Base-by-base conservation (phyloP, 2,329 filamentous ascomycete genomes). In the Cordyceps militaris region DNA sequence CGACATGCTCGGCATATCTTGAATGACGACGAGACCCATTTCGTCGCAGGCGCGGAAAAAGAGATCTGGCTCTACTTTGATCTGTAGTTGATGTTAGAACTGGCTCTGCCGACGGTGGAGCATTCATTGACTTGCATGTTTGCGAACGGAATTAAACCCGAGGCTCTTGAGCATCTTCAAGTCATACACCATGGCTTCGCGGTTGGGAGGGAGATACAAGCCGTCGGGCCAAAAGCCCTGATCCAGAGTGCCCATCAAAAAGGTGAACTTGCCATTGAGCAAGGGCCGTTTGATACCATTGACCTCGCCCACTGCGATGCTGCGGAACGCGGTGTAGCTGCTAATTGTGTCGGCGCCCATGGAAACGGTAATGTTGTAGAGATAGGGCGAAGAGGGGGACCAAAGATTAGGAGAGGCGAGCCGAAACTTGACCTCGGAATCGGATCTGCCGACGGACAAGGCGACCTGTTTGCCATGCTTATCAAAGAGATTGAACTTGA, bases 161-260 rank as follows among this genome's bases (percentile, higher is more conserved):
- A 89, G 74, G 1, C 73, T 71, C 70, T 89, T 89, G 57, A 89
- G 69, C 4, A 82, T 70, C 59, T 86, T 66, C 13, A 90, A 65
- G 63, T 89, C 87, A 56, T 78, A 88, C 0, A 82, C 72, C 83
- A 89, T 86, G 0, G 86, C 86, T 61, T 89, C 84, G 3, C 76
- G 73, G 9, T 76, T 88, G 0, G 86, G 87, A 0, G 87, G 79
- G 0, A 79, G 79, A 65, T 89, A 81, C 3, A 89, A 72, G 0
- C 86, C 86, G 64, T 89, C 86, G 0, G 85, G 86, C 86, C 85
- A 89, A 67, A 76, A 88, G 0, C 86, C 86, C 63, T 89, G 86
- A 58, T 89, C 86, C 0, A 89, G 74, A 0, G 85, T 86, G 3
- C 85, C 85, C 53, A 88, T 86, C 43, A 81, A 75, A 67, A 89